Base-by-base conservation (phyloP, 306 rosid species). In the Lathyrus sativus region DNA sequence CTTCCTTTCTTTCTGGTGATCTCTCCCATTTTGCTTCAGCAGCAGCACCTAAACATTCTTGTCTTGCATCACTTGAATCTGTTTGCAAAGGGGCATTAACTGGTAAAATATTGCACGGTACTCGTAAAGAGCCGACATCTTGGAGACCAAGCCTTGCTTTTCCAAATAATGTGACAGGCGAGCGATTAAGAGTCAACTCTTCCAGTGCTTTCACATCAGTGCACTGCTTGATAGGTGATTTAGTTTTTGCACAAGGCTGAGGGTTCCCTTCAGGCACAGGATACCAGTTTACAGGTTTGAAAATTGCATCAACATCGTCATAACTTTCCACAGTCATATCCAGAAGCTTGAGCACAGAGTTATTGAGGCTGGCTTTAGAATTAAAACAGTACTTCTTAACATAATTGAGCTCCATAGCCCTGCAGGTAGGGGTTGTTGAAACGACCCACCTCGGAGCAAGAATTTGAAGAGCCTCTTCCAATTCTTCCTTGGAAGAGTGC, bases 381-480 rank as follows among this genome's bases (percentile, higher is more conserved):
- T 68, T 68, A 35, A 79, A 78, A 77, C 87, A 83, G 50, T 88
- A 78, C 77, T 82, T 85, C 81, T 82, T 82, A 12, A 88, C 88
- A 71, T 86, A 91, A 71, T 58, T 66, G 51, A 91, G 85, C 68
- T 88, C 93, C 87, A 82, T 75, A 61, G 91, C 92, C 79, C 89
- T 79, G 75, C 93, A 91, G 79, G 65, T 78, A 28, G 96, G 90
- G 65, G 96, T 86, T 46, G 93, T 91, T 62, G 97, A 91, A 83
- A 91, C 87, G 71, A 88, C 91, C 97, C 96, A 91, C 75, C 83
- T 85, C 57, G 97, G 96, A 50, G 84, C 72, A 62, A 91, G 90
- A 85, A 86, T 86, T 70, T 80, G 85, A 58, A 91, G 86, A 11
- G 91, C 91, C 88, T 90, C 82, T 78, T 91, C 97, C 66, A 91